A percentile compares a stretch with the other conserved stretches of the same genome.
Conservation (phyloP, 2,329 filamentous ascomycete genomes). For the Claviceps fusiformis region DNA sequence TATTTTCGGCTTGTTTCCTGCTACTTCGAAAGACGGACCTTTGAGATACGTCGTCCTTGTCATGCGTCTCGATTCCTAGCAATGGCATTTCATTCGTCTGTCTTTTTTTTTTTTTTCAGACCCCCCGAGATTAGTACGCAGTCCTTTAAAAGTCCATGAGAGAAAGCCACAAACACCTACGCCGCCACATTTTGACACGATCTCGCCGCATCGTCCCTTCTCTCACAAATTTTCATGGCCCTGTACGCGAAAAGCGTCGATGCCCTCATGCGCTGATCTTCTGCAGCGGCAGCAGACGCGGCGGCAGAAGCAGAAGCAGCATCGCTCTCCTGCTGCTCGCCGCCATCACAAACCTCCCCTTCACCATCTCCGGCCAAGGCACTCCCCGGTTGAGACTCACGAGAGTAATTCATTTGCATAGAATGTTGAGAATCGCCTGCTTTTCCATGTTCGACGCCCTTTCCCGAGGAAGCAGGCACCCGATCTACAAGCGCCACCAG, state of each 20-base stretch:
- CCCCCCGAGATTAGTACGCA: too few species aligned
- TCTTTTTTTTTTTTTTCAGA: neutral
- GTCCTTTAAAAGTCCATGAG: too few species aligned
- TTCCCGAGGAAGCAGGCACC: neutral
- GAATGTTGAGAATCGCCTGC: neutral
- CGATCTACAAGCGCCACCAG: neutral
- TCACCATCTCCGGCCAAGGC: neutral
- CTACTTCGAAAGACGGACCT: neutral
- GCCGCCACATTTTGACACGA: neutral
- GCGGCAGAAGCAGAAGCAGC: neutral
- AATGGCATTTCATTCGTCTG: neutral
- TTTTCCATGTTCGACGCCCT: neutral
- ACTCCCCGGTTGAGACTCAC: neutral
- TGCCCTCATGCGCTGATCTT: conserved; percentile 12
- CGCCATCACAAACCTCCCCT: neutral
- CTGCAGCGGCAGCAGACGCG: conserved; percentile 2
- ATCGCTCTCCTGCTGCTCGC: neutral
- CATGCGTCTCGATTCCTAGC: neutral
- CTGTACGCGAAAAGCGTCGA: conserved; percentile 19
- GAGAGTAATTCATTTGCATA: neutral
- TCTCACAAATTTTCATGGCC: conserved; percentile 12
- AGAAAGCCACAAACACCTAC: neutral
- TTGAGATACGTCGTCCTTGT: neutral
- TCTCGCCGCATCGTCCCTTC: conserved; percentile 9
- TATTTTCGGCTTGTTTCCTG: neutral